Conservation (phyloP, 208 protist genomes). For the Trypanosoma cruzi region DNA sequence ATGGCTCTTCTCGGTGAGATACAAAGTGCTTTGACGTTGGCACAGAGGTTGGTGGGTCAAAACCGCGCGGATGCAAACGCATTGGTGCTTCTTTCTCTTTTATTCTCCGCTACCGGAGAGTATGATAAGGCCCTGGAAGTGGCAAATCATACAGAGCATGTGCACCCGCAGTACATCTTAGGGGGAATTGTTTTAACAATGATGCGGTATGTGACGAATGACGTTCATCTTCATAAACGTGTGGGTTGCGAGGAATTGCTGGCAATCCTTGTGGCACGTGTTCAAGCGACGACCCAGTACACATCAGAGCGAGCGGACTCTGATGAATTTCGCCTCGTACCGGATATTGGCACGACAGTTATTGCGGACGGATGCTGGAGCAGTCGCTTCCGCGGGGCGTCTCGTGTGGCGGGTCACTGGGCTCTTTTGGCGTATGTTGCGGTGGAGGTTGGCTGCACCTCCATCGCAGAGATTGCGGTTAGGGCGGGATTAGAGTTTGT, state of each 20-base stretch:
- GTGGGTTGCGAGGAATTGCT: conserved; percentile 10
- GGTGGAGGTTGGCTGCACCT: conserved; percentile 37
- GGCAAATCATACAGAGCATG: conserved; percentile 35
- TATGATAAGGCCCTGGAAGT: conserved; percentile 42
- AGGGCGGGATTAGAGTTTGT: conserved; percentile 51
- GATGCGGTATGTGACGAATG: conserved; percentile 37
- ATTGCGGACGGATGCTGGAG: conserved; percentile 21
- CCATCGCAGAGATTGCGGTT: conserved; percentile 47
- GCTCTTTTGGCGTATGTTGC: conserved; percentile 58
- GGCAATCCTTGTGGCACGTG: conserved; percentile 24
- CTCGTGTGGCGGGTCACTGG: conserved; percentile 60
- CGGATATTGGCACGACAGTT: conserved; percentile 8
- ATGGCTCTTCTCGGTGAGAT: conserved; percentile 46
- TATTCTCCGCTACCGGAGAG: conserved; percentile 51
- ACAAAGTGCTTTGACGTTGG: conserved; percentile 24
- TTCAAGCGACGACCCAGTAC: conserved; percentile 24
- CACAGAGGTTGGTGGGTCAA: conserved; percentile 32
- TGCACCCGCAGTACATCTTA: conserved; percentile 47
- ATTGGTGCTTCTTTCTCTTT: conserved; percentile 58
- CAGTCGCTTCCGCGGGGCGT: conserved; percentile 32
- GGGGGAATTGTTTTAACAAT: conserved; percentile 40
- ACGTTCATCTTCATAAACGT: background rate
- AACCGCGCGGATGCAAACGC: conserved; percentile 49
- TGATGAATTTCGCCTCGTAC: conserved; percentile 26
- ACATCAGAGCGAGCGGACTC: conserved; percentile 13